These are phyloP conservation scores for Candolleomyces aberdarensis DNA, from an alignment of 768 basidiomycete genomes.

Conservation along the genomic window DNA sequence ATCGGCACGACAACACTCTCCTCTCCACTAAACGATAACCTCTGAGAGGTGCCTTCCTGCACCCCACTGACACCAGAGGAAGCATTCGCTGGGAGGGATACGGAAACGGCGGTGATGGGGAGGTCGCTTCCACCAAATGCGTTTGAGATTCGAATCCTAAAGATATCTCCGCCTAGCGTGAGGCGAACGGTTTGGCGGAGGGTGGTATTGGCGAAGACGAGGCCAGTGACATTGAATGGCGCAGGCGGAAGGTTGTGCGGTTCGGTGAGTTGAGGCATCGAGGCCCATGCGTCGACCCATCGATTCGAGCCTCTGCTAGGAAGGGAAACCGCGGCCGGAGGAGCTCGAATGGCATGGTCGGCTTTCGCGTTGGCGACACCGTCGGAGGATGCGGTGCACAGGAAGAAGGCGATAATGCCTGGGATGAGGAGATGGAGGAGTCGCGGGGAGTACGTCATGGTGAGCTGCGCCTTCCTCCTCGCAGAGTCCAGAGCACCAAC, in stretches of 20 bases:
- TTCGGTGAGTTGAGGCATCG: slow-evolving; percentile 41
- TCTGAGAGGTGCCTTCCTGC: slow-evolving; percentile 28
- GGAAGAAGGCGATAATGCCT: not conserved
- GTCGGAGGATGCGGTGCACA: not conserved
- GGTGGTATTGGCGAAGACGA: slow-evolving; percentile 43
- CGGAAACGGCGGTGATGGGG: slow-evolving; percentile 40
- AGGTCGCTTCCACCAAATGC: slow-evolving; percentile 41
- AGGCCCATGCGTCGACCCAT: slow-evolving; percentile 35
- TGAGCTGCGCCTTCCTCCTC: not conserved
- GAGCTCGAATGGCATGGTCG: no score
- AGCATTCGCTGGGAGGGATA: slow-evolving; percentile 37
- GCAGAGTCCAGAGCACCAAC: no score
- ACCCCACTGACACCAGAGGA: slow-evolving; percentile 36
- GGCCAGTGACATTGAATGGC: slow-evolving; percentile 24
- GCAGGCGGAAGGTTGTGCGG: slow-evolving; percentile 30
- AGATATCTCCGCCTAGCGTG: slow-evolving; percentile 33
- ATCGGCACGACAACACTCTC: slow-evolving; percentile 38
- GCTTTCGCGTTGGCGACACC: not conserved
- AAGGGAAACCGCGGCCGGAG: not conserved
- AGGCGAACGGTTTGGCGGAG: slow-evolving; percentile 49
- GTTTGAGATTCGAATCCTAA: slow-evolving; percentile 48
- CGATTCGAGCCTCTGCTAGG: slow-evolving; percentile 7
- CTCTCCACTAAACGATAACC: slow-evolving; percentile 43
- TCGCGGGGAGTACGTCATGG: not conserved
- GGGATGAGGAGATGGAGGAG: not conserved